Evolutionary conservation across 2,329 filamentous ascomycete genomes (phyloP).

Genomic region (Aspergillus sp.): DNA sequence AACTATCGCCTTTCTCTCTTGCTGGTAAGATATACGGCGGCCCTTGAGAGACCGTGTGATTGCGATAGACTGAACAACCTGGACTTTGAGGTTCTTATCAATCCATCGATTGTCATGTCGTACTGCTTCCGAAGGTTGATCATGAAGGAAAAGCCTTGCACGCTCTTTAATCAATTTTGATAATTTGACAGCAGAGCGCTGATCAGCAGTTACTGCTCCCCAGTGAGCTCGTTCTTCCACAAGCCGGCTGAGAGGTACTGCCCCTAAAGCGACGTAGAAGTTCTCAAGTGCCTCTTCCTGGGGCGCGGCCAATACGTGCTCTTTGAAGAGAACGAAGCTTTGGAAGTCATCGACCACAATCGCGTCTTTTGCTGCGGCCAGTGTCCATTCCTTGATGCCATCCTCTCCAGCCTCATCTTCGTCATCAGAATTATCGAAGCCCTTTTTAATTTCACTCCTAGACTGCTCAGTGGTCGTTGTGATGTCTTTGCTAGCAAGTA

Average conservation of each 20-base stretch:
- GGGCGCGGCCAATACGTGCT: conserved; percentile 78
- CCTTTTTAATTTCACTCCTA: conserved; percentile 18
- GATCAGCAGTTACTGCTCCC: conserved; percentile 65
- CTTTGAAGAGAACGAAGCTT: conserved; percentile 84
- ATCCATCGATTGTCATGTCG: conserved; percentile 88
- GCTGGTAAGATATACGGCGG: conserved; percentile 66
- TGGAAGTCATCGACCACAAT: conserved; percentile 85
- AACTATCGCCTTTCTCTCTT: conserved; percentile 73
- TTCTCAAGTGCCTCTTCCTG: conserved; percentile 84
- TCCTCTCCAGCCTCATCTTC: conserved; percentile 54
- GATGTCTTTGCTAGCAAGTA: conserved; percentile 81
- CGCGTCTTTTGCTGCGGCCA: conserved; percentile 70
- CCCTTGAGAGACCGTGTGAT: conserved; percentile 74
- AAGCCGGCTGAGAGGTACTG: conserved; percentile 70
- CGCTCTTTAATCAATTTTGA: conserved; percentile 83
- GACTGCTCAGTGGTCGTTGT: conserved; percentile 27
- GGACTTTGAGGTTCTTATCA: conserved; percentile 77
- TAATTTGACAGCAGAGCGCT: conserved; percentile 66
- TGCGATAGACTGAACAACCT: conserved; percentile 74
- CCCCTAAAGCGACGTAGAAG: conserved; percentile 81
- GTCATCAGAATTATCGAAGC: conserved; percentile 30
- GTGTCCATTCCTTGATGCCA: conserved; percentile 73
- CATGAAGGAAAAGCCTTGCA: conserved; percentile 85
- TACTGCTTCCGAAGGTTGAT: conserved; percentile 74
- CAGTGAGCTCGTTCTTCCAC: conserved; percentile 77